phyloP scores from a whole-genome alignment of 169 alveolate genomes.

The Plasmodium knowlesi region DNA sequence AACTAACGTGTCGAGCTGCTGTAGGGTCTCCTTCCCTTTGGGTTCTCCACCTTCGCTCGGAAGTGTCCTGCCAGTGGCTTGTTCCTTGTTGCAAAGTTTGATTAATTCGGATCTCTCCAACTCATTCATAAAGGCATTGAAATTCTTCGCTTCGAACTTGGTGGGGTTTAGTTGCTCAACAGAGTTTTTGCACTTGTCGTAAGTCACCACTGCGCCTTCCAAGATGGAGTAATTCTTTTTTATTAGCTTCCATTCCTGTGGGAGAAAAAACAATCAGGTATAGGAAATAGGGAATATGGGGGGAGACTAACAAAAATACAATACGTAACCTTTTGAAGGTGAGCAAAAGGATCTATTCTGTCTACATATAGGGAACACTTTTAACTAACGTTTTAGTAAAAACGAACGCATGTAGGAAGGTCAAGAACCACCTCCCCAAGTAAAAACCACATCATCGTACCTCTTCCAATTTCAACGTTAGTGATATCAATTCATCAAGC shows the following conservation, averaged over 20 bases:
- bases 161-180: slow-evolving; percentile 64
- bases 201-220: slow-evolving; percentile 66
- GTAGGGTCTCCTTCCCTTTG: neutral
- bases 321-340: neutral
- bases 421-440: neutral
- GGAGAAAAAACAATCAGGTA: neutral
- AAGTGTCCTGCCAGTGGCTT: neutral
- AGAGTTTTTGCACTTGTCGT: slow-evolving; percentile 54
- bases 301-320: neutral
- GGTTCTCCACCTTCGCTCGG: neutral
- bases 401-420: neutral
- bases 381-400: neutral
- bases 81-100: slow-evolving; percentile 14
- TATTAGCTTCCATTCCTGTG: slow-evolving; percentile 60
- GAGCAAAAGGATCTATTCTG: neutral
- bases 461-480: slow-evolving; percentile 59
- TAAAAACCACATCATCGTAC: neutral
- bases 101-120: slow-evolving; percentile 56
- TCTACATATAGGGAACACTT: neutral
- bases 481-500: slow-evolving; percentile 41
- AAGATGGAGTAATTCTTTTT: slow-evolving; percentile 65
- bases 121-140: slow-evolving; percentile 59
- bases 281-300: neutral
- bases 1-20: slow-evolving; percentile 10
- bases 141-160: slow-evolving; percentile 41